Evolutionary conservation across 2,329 filamentous ascomycete species (phyloP), one percentile per base, ranked within the genome.

Genomic region (Cytospora piceicola): DNA sequence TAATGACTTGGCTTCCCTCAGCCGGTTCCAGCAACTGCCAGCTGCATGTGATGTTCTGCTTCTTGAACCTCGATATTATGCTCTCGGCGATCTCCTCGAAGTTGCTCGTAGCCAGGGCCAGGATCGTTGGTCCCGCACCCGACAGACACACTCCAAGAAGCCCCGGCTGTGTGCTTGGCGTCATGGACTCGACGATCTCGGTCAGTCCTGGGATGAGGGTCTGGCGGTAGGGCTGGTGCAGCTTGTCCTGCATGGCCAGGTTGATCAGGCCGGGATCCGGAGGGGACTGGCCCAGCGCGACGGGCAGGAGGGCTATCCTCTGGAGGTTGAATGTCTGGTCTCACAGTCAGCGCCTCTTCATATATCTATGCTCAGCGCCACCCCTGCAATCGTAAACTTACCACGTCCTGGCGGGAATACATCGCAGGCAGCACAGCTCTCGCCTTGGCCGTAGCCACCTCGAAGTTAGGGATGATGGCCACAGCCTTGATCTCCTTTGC

Each of bases 201-300:
- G 91, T 90, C 65, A 99, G 84, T 0, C 94, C 95, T 1, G 95
- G 95, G 71, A 99, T 96, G 68, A 99, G 86, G 2, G 86, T 90
- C 79, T 95, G 90, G 62, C 95, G 90, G 81, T 99, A 98, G 53
- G 93, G 95, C 79, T 99, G 95, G 80, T 99, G 95, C 68, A 99
- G 88, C 79, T 94, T 96, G 82, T 99, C 95, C 80, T 98, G 95
- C 95, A 99, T 99, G 56, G 94, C 94, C 57, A 96, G 88, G 81
- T 96, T 96, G 76, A 99, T 99, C 78, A 96, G 90, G 72, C 96
- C 90, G 27, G 95, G 90, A 75, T 97, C 91, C 1, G 94, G 94
- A 12, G 95, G 94, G 9, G 91, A 94, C 76, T 93, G 90, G 69
- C 94, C 93, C 55, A 99, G 85, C 0, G 94, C 94, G 14, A 93